Base-by-base conservation (phyloP, 352 stramenopile genomes). In the Phytophthora pinifolia region DNA sequence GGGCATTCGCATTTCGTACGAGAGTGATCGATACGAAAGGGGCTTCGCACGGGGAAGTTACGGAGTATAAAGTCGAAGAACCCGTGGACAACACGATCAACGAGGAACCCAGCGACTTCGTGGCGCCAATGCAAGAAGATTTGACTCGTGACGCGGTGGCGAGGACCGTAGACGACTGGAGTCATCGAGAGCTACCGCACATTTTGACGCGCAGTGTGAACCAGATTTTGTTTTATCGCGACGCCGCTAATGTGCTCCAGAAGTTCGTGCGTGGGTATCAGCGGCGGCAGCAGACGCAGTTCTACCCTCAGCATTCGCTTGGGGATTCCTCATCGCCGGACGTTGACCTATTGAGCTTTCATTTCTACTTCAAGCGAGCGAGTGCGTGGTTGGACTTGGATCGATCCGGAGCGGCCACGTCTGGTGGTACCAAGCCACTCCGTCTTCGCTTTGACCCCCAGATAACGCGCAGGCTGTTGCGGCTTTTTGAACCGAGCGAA, bases 401-500 rank as follows among this genome's bases (percentile, higher is more conserved):
- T 2, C 10, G 10, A 8, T 15, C 33, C 20, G 42, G 56, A 20
- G 33, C 34, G 12, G 36, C 6, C 10, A 36, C 17, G 2, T 31
- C 31, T 22, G 37, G 1, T 30, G 17, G 36, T 15, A 44, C 35
- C 2, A 43, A 42, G 4, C 10, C 48, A 32, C 42, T 71, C 6
- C 42, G 59, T 0, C 44, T 86, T 39, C 73, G 73, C 1, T 77
- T 83, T 13, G 65, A 86, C 32, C 49, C 58, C 0, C 54, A 54
- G 13, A 54, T 80, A 47, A 88, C 77, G 2, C 59, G 65, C 22
- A 83, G 78, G 32, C 45, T 90, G 17, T 49, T 88, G 12, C 39
- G 54, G 31, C 48, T 80, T 10, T 37, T 76, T 12, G 64, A 83
- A 27, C 62, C 59, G 13, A 51, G 20, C 5, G 55, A 59, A 9